These are phyloP conservation scores for Phytophthora lateralis DNA, from an alignment of 352 stramenopile genomes.

Conservation along the genomic window DNA sequence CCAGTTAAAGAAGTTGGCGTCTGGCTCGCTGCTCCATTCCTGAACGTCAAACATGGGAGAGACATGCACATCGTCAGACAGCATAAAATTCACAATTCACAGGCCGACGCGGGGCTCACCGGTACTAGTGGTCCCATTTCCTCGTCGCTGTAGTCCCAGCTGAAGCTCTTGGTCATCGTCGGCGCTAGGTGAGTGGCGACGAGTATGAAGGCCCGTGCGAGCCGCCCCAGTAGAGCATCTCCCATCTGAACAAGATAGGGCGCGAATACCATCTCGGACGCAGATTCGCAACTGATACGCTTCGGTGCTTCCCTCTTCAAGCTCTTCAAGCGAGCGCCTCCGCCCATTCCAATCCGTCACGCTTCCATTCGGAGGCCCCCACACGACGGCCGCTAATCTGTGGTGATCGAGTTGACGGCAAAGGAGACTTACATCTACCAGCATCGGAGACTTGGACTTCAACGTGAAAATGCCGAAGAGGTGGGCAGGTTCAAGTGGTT, in stretches of 20 bases:
- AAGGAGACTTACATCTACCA: neutral
- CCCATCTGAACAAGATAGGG: conserved; percentile 11
- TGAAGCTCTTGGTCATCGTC: conserved; percentile 20
- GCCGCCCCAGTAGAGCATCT: conserved; percentile 20
- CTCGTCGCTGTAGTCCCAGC: conserved; percentile 25
- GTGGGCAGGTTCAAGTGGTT: conserved; percentile 17
- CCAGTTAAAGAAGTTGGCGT: conserved; percentile 23
- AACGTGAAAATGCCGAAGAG: conserved; percentile 15
- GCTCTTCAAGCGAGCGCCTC: neutral
- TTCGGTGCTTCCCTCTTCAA: neutral
- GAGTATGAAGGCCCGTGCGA: conserved; percentile 15
- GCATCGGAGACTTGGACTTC: neutral
- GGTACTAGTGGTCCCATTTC: conserved; percentile 20
- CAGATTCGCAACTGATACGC: conserved; percentile 16
- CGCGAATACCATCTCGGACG: conserved; percentile 5
- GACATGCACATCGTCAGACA: neutral
- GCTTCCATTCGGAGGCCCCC: neutral
- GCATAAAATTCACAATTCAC: no score
- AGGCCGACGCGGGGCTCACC: neutral
- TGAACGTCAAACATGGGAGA: neutral
- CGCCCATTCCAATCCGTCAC: neutral
- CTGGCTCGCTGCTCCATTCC: conserved; percentile 27
- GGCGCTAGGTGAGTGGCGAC: conserved; percentile 1
- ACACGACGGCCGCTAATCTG: neutral
- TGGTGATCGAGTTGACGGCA: neutral